A percentile compares a stretch with the other conserved stretches of the same genome.
Evolutionary conservation across 1,284 basidiomycete species (phyloP).

Genomic region (Boletus semigastroideus): DNA sequence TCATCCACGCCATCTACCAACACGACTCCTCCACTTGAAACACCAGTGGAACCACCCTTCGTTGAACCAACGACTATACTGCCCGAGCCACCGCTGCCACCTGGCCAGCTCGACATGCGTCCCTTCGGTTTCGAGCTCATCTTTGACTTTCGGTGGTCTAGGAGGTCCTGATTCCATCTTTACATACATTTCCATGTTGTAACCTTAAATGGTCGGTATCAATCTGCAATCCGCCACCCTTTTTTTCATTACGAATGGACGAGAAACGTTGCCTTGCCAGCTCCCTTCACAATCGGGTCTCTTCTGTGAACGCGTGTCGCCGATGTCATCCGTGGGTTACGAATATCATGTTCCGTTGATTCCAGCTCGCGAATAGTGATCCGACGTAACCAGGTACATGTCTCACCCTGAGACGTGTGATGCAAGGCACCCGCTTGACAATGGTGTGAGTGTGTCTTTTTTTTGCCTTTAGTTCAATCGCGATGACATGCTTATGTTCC

Average conservation of each 20-base stretch:
- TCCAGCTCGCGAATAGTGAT: too few species aligned
- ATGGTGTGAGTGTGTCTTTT: too few species aligned
- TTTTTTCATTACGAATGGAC: neutral
- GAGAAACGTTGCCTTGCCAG: neutral
- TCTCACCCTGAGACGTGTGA: too few species aligned
- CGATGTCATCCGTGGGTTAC: too few species aligned
- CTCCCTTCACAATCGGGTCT: neutral
- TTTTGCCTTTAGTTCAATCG: too few species aligned
- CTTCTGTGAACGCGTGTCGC: neutral
- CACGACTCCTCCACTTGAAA: conserved; percentile 4
- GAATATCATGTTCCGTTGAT: too few species aligned
- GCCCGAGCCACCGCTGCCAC: conserved; percentile 30
- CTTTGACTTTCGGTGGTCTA: conserved; percentile 69
- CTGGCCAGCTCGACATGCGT: conserved; percentile 65
- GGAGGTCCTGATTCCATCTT: conserved; percentile 23
- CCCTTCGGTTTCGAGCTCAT: conserved; percentile 70
- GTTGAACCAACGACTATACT: conserved; percentile 2
- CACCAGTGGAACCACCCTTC: neutral
- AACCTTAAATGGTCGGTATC: conserved; percentile 17
- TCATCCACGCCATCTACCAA: conserved; percentile 1
- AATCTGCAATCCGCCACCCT: conserved; percentile 13
- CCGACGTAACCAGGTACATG: too few species aligned
- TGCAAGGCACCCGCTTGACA: too few species aligned
- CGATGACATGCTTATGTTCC: too few species aligned
- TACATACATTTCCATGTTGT: conserved; percentile 23